Evolutionary conservation across 257 asterid species (phyloP), one percentile per base, ranked within the genome.

Genomic region (Petrea volubilis): DNA sequence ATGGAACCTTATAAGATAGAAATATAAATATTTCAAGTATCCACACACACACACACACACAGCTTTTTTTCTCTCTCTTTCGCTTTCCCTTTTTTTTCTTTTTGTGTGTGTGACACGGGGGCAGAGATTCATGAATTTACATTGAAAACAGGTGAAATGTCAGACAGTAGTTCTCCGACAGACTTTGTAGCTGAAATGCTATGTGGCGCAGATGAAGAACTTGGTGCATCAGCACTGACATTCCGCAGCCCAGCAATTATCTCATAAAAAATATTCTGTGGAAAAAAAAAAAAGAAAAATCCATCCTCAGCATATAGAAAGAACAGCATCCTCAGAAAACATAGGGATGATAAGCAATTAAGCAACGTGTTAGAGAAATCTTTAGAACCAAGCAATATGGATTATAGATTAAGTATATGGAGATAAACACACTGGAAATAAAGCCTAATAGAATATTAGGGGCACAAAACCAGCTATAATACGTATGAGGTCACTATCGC

Each of bases 201-300:
- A 56, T 80, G 85, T n/a, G 92, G 96, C 38, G 79, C 90, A 52
- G 96, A 86, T 11, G 96, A 94, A 25, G 99, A 95, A 68, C 96
- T 87, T 57, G 97, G 87, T 23, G 87, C 79, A 67, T 87, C 92
- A 57, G 84, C 75, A 64, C 85, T 81, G 40, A 78, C 88, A 84
- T 84, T 95, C 73, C 85, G 90, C 62, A 88, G 83, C 72, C 98
- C 92, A 21, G 95, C 86, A 57, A 90, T 88, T 43, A 91, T 91
- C 84, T 92, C 97, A 77, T 87, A 90, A 17, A 92, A 78, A 53
- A 90, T 78, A 78, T 77, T 83, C 98, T 95, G 83, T 38, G 55
- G 46, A 69, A 71, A 61, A 50, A 27, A 55, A 60, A 36, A 79
- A 33, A 71, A 61, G 43, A 27, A 55, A 60, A 36, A 79, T 28